Base-by-base conservation (phyloP, 2,329 filamentous ascomycete species). In the Penicillium sp. region DNA sequence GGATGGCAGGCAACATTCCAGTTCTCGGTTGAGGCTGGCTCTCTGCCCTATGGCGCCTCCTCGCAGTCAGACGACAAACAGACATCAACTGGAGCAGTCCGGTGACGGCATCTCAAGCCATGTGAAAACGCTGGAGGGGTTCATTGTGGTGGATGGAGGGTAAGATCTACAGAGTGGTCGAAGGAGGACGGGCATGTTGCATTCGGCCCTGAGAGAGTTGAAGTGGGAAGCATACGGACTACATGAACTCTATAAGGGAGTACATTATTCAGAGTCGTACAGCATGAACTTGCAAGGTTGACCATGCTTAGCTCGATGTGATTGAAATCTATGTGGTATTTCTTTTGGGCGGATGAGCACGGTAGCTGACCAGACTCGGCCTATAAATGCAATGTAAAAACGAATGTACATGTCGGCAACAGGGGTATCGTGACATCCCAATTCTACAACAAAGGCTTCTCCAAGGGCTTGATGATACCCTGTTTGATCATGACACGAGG, bases 401-500 rank as follows among this genome's bases (percentile, higher is more conserved):
- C 28, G 42, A 55, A 57, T 34, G 51, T 57, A 62, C 55, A 60
- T 49, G 47, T 58, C 34, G 35, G 39, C 51, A 50, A 53, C 35
- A 48, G 12, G 28, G 28, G 41, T 37, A 57, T 52, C 57, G 49
- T 58, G 49, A 54, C 43, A 47, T 28, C 17, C 22, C 49, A n/a
- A 12, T 12, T 85, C 38, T 84, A 73, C 67, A 84, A 71, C 17
- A 84, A 72, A 17, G 94, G 94, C 79, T 90, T 93, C 59, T 89
- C 87, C 85, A 99, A 91, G 42, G 95, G 90, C 69, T 87, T 85
- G 76, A 99, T 92, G 66, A 96, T 84, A 49, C 95, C 95, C 79
- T 93, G 91, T 82, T 96, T 97, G 75, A 96, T 81, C 75, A 98
- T 82, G 66, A 98, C 85, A 69, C 92, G 87, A 59, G 95, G 95